phyloP scores from a whole-genome alignment of 345 rosid species.

The Linum usitatissimum region DNA sequence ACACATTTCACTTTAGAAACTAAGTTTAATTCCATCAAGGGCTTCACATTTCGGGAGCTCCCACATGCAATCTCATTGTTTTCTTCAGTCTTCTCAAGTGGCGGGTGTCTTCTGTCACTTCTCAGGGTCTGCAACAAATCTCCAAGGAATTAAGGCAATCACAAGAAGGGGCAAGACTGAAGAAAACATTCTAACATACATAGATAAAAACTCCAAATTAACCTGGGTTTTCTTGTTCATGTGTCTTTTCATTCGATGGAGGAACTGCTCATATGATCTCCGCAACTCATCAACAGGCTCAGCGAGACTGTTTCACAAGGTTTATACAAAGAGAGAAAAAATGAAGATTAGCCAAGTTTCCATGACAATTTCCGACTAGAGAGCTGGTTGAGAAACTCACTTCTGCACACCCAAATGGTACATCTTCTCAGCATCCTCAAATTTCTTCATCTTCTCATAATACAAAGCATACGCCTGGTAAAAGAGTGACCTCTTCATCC shows the following conservation, averaged over 20 bases:
- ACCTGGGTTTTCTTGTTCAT: constrained; percentile 58
- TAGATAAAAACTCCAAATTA: constrained; percentile 12
- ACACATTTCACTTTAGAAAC: not conserved
- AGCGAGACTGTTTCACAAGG: constrained; percentile 47
- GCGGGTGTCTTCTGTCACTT: constrained; percentile 21
- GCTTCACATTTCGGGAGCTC: constrained; percentile 18
- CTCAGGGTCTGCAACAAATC: constrained; percentile 32
- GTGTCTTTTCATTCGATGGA: constrained; percentile 58
- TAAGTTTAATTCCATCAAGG: constrained; percentile 15
- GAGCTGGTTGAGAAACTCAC: constrained; percentile 28
- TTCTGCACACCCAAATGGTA: constrained; percentile 67
- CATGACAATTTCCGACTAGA: not conserved
- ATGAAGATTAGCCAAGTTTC: not conserved
- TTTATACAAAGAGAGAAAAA: not conserved
- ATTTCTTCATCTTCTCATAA: constrained; percentile 76
- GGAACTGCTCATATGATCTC: constrained; percentile 76
- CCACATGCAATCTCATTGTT: constrained; percentile 20
- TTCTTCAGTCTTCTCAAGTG: constrained; percentile 18
- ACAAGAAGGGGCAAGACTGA: not conserved
- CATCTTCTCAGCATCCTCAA: constrained; percentile 84
- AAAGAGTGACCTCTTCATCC: constrained; percentile 54
- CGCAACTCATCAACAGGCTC: constrained; percentile 79
- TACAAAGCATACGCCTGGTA: constrained; percentile 88
- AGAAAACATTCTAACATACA: constrained; percentile 5
- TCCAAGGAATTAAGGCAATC: constrained; percentile 12